Base-by-base conservation (phyloP, 2,329 filamentous ascomycete genomes). In the Biscogniauxia mediterranea region DNA sequence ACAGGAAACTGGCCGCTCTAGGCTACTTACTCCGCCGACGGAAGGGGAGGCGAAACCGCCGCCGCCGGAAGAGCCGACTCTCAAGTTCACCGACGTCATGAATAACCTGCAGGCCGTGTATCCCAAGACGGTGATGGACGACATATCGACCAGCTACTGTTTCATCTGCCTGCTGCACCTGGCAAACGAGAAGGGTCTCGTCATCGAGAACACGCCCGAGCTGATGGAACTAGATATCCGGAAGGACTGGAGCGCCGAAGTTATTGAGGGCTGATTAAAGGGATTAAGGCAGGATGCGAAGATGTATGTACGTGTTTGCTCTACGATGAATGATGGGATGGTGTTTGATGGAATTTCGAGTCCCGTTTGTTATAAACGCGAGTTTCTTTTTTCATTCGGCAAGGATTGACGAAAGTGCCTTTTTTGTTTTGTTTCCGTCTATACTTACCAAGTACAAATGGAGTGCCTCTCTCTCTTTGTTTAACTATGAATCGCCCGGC, bases 131-230 rank as follows among this genome's bases (percentile, higher is more conserved):
- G 86, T 88, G 62, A 91, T 99, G 87, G 88, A 90, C 63, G 95
- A 99, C 76, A 98, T 99, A 71, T 97, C 93, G 42, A 99, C 95
- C 0, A 96, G 85, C 65, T 89, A 80, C 77, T 96, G 95, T 75
- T 99, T 98, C 78, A 99, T 99, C 71, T 96, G 91, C 70, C 78
- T 97, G 61, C 79, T 97, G 66, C 93, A 97, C 77, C 75, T 97
- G 70, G 93, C 93, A 62, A 97, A 97, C 77, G 93, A 97, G 73
- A 94, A 96, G 79, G 93, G 93, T 0, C 80, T 97, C 49, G 82
- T 90, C 23, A 90, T 97, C 64, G 84, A 90, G 66, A 86, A 86
- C 69, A 83, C 83, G 11, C 77, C 80, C 51, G 84, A 82, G 54
- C 76, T 89, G 59, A 80, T 78, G 57, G 86, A 89, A 70, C 76